Conservation (phyloP, 176 grass and related monocot species). For the Avena insularis region DNA sequence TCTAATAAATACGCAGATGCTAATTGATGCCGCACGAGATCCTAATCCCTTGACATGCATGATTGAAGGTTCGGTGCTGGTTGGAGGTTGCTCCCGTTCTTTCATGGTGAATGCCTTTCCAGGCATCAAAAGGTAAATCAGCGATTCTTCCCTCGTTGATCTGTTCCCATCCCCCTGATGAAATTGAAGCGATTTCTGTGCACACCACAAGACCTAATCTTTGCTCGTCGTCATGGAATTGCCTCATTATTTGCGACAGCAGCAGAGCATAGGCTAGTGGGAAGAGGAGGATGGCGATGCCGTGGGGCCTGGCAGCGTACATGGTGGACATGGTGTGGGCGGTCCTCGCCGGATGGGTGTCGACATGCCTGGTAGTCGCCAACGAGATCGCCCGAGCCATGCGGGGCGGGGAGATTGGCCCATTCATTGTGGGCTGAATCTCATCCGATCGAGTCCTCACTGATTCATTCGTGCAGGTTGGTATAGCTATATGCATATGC, state of each 20-base stretch:
- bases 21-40: not conserved
- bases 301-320: slow-evolving; percentile 47
- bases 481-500: not conserved
- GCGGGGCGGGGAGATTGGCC: slow-evolving; percentile 63
- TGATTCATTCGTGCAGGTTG: not conserved
- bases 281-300: slow-evolving; percentile 25
- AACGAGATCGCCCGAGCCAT: slow-evolving; percentile 72
- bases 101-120: not conserved
- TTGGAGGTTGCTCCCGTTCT: slow-evolving; percentile 4
- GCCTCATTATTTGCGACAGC: not conserved
- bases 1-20: not conserved
- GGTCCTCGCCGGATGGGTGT: slow-evolving; percentile 69
- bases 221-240: slow-evolving; percentile 22
- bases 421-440: slow-evolving; percentile 66
- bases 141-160: not conserved
- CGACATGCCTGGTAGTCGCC: slow-evolving; percentile 69
- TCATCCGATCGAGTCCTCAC: not conserved
- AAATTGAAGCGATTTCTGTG: not conserved
- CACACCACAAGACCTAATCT: not conserved
- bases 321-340: slow-evolving; percentile 75
- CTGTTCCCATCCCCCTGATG: not conserved
- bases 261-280: not conserved
- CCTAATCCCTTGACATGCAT: not conserved
- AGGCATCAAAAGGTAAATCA: not conserved
- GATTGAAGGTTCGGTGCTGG: not conserved